Evolutionary conservation across 305 asterid genomes (phyloP), one percentile per base, ranked within the genome.

Genomic region (Rubia peregrina): DNA sequence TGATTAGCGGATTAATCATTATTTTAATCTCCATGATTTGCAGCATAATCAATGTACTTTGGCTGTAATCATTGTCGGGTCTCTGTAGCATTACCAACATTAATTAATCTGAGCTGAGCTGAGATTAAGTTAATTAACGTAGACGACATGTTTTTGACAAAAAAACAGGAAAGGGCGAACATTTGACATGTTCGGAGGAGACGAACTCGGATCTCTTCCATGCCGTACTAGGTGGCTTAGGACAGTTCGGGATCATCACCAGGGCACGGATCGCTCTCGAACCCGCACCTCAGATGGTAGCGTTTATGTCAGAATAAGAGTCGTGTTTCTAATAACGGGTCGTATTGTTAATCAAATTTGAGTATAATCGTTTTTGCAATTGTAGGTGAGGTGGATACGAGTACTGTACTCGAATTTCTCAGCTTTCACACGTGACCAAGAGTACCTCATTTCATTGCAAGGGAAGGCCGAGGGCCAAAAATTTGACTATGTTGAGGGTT

Each of bases 171-270:
- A 90, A 88, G 68, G 97, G 97, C 17, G 97, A 88, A 75, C 57
- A 87, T 48, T n/a, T 82, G 61, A 87, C 86, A 66, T 90, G 97
- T 80, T 88, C 95, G 2, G 67, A 80, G 68, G 80, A 84, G 48
- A 65, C 72, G n/a, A 85, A 87, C 61, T 76, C 89, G 7, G 91
- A 88, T 64, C 73, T 90, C 70, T 90, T 81, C 76, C 83, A 90
- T 67, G 88, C 83, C 61, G 94, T 83, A 74, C 97, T 90, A 49
- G 97, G 97, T 40, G 97, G 97, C 48, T 71, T 88, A 48, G 97
- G 97, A 43, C 97, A 90, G 71, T 90, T 90, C 69, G 97, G 97
- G 60, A 87, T 90, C 68, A 90, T 90, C 66, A 90, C 95, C 0
- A 82, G 91, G 70, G 97, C 95, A 5, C 85, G 95, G 80, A 85